A percentile compares a stretch with the other conserved stretches of the same genome.
These are phyloP conservation scores for Trametes sanguinea DNA, from an alignment of 768 basidiomycete species.

Conservation along the genomic window DNA sequence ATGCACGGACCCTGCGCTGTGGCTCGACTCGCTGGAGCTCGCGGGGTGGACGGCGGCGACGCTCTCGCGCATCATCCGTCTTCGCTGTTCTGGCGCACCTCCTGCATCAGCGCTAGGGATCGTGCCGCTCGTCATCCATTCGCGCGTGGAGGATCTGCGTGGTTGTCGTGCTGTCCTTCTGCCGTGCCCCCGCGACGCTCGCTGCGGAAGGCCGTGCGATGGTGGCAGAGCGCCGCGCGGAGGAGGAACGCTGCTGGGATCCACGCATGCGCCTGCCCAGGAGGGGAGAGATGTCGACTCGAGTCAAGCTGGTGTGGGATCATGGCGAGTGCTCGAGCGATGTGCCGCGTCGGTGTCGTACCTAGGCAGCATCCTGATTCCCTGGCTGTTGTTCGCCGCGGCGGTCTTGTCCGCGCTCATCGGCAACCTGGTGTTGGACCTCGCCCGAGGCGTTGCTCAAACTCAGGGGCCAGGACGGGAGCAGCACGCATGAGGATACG, in stretches of 20 bases:
- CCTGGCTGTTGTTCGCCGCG: neutral
- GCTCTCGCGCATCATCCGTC: too few species aligned
- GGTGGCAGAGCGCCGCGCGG: too few species aligned
- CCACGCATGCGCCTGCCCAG: too few species aligned
- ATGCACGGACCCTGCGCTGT: neutral
- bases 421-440: neutral
- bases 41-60: neutral
- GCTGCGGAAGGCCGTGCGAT: neutral
- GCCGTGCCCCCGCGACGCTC: neutral
- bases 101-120: too few species aligned
- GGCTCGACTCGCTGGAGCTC: neutral
- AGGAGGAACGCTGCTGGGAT: too few species aligned
- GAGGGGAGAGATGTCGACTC: too few species aligned
- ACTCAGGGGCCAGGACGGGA: too few species aligned
- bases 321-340: neutral
- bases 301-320: neutral
- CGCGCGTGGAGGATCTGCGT: neutral
- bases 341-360: neutral
- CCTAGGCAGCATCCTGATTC: neutral
- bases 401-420: neutral
- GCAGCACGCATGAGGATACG: too few species aligned
- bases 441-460: neutral
- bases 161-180: neutral
- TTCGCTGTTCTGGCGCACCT: neutral
- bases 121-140: too few species aligned